phyloP scores from a whole-genome alignment of 148 eudicot species.

The Dianthus caryophyllus region DNA sequence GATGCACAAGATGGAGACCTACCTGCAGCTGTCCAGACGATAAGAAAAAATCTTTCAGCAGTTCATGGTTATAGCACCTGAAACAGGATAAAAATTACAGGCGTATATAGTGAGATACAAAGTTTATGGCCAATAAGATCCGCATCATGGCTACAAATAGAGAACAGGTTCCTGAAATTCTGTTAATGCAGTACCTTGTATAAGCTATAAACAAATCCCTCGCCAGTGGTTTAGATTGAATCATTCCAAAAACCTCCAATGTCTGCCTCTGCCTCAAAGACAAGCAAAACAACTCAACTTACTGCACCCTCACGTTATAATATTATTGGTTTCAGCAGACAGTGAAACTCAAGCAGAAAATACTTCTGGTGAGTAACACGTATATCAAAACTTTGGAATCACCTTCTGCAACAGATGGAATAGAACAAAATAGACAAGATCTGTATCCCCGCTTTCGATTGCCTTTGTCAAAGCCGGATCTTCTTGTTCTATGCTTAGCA shows the following conservation, averaged over 20 bases:
- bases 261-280: constrained; percentile 48
- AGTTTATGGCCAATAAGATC: neutral
- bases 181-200: constrained; percentile 43
- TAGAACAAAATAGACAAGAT: constrained; percentile 87
- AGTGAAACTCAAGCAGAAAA: neutral
- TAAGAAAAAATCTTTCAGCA: constrained; percentile 77
- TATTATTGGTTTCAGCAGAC: neutral
- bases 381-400: neutral
- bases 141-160: neutral
- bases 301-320: neutral
- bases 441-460: constrained; percentile 96
- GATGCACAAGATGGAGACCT: constrained; percentile 13
- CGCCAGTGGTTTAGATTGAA: constrained; percentile 87
- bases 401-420: constrained; percentile 96
- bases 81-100: neutral
- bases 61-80: constrained; percentile 87
- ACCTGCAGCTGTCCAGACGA: constrained; percentile 90
- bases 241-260: constrained; percentile 73
- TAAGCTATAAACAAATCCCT: constrained; percentile 77
- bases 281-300: constrained; percentile 9
- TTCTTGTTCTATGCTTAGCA: constrained; percentile 93
- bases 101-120: neutral
- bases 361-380: constrained; percentile 1
- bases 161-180: neutral
- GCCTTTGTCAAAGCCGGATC: constrained; percentile 85